Conservation (phyloP, 1,284 basidiomycete genomes). For the Trametes sp. region DNA sequence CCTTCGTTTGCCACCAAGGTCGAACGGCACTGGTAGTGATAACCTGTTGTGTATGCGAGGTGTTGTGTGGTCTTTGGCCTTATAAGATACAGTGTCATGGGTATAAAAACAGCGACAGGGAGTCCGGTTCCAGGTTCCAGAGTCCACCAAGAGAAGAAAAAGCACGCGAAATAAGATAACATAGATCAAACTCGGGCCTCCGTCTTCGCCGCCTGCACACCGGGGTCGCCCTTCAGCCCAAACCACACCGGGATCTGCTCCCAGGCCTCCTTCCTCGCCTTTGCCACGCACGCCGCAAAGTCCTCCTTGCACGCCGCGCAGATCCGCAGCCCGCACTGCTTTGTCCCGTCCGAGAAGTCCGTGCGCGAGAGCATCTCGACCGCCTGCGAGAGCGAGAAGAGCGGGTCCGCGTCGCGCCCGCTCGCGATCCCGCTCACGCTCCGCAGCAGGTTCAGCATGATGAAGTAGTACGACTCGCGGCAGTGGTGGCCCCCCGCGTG, state of each 20-base stretch:
- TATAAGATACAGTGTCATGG: not conserved
- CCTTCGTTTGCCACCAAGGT: too few relatives aligned
- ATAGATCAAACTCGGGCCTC: not conserved
- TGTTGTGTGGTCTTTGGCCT: too few relatives aligned
- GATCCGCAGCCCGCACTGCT: slow-evolving; percentile 63
- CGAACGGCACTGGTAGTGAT: too few relatives aligned
- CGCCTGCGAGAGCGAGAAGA: slow-evolving; percentile 71
- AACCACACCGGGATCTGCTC: slow-evolving; percentile 71
- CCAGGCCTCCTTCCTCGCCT: slow-evolving; percentile 71
- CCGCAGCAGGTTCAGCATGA: slow-evolving; percentile 74
- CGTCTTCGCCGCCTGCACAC: not conserved
- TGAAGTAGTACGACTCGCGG: slow-evolving; percentile 75
- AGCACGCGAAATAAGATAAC: not conserved
- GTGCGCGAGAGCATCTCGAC: slow-evolving; percentile 72
- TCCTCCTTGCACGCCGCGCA: slow-evolving; percentile 69
- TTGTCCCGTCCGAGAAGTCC: slow-evolving; percentile 71
- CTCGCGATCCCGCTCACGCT: slow-evolving; percentile 72
- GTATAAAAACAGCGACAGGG: not conserved
- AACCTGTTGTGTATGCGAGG: too few relatives aligned
- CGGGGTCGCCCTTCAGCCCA: slow-evolving; percentile 47
- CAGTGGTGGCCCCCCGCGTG: slow-evolving; percentile 48
- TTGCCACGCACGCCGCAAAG: slow-evolving; percentile 57
- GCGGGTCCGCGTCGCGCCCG: slow-evolving; percentile 75
- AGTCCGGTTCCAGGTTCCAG: not conserved
- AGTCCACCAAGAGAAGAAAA: not conserved